Percentiles rank a stretch among this genome's conserved stretches.
Conservation (phyloP, 2,329 filamentous ascomycete genomes). For the Cadophora sp. region DNA sequence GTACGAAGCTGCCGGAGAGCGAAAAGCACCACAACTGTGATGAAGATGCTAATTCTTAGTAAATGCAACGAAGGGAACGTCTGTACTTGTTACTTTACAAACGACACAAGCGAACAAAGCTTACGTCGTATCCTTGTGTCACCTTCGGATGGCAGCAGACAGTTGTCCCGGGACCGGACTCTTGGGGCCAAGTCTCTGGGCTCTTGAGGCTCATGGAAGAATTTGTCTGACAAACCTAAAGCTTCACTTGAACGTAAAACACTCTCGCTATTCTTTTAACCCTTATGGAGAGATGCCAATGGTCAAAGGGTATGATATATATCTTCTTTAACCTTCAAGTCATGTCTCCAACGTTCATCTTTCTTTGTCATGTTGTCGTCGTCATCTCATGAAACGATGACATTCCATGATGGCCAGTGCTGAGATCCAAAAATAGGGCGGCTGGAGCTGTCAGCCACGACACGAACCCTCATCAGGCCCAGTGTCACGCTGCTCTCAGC, state of each 20-base stretch:
- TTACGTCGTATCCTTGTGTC: neutral
- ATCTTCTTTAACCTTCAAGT: neutral
- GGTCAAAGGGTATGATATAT: too few relatives aligned
- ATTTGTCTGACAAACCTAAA: too few relatives aligned
- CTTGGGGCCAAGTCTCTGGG: neutral
- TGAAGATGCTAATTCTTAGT: too few relatives aligned
- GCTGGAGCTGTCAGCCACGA: conserved; percentile 7
- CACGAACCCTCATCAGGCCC: neutral
- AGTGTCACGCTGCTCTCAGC: neutral
- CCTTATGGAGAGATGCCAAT: neutral
- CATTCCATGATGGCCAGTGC: neutral
- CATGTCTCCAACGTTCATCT: conserved; percentile 1
- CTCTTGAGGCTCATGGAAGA: neutral
- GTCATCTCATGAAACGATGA: conserved; percentile 12
- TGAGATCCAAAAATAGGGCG: conserved; percentile 16
- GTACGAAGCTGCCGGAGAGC: too few relatives aligned
- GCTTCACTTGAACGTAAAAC: too few relatives aligned
- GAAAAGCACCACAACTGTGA: too few relatives aligned
- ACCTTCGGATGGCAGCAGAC: neutral
- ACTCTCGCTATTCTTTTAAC: neutral
- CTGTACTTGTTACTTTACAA: neutral
- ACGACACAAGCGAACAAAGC: neutral
- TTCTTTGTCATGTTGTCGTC: conserved; percentile 1
- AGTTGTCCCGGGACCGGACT: neutral
- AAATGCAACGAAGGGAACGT: too few relatives aligned